Percentiles rank a stretch among this genome's conserved stretches.
phyloP scores from a whole-genome alignment of 257 asterid genomes.

The Thymus quinquecostatus region DNA sequence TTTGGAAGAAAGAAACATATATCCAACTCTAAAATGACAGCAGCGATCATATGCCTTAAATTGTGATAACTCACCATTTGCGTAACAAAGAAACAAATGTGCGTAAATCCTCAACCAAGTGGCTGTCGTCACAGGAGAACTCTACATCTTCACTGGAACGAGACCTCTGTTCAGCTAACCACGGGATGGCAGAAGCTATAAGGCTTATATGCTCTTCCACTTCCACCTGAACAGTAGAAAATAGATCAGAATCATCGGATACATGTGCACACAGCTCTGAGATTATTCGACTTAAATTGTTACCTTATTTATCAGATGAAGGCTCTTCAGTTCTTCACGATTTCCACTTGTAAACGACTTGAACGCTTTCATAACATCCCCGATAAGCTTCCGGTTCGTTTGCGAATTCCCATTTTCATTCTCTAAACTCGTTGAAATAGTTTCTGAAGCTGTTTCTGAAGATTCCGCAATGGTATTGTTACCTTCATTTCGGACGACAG shows the following conservation, averaged over 20 bases:
- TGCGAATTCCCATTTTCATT: not conserved
- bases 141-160: constrained; percentile 27
- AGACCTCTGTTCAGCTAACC: not conserved
- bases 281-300: too few species aligned
- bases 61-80: constrained; percentile 16
- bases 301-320: too few species aligned
- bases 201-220: too few species aligned
- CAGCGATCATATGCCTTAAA: too few species aligned
- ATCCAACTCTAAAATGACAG: not conserved
- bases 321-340: not conserved
- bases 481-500: not conserved
- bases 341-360: not conserved
- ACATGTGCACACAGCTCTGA: too few species aligned
- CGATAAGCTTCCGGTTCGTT: constrained; percentile 39
- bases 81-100: not conserved
- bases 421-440: not conserved
- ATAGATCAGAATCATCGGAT: too few species aligned
- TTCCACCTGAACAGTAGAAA: too few species aligned
- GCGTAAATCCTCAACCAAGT: not conserved
- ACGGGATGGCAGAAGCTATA: too few species aligned
- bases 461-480: not conserved
- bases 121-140: not conserved
- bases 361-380: constrained; percentile 1
- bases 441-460: not conserved
- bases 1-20: not conserved